Percentiles rank a stretch among this genome's conserved stretches.
Evolutionary conservation across 192 early-diverging fungal genomes (phyloP).

Genomic region (Coemansia sp.): DNA sequence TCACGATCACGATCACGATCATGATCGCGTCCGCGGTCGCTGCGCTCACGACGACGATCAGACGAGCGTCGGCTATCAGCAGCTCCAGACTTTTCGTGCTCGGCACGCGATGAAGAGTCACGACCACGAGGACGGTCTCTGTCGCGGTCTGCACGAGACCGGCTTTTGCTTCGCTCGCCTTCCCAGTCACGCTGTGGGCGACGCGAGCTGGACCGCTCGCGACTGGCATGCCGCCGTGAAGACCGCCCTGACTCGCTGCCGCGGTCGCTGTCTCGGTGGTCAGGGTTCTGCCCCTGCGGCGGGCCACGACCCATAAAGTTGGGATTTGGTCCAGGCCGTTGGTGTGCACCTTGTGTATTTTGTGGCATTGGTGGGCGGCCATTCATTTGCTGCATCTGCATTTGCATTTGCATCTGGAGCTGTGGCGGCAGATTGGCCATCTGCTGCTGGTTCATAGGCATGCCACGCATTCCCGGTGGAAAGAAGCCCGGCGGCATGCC

Average conservation of each 20-base stretch:
- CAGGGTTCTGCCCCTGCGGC: constrained; percentile 9
- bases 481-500: constrained; percentile 40
- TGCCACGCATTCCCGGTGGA: constrained; percentile 40
- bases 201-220: constrained; percentile 29
- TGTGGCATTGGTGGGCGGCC: constrained; percentile 31
- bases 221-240: constrained; percentile 26
- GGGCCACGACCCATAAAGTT: constrained; percentile 16
- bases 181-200: constrained; percentile 32
- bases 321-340: constrained; percentile 17
- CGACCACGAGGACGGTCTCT: constrained; percentile 17
- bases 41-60: constrained; percentile 35
- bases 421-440: constrained; percentile 25
- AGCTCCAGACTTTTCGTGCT: constrained; percentile 14
- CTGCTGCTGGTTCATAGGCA: constrained; percentile 38
- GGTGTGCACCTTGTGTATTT: constrained; percentile 23
- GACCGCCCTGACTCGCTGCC: constrained; percentile 38
- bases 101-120: constrained; percentile 10
- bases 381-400: constrained; percentile 50
- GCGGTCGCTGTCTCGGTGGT: constrained; percentile 29
- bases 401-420: constrained; percentile 37
- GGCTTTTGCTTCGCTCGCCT: constrained; percentile 13
- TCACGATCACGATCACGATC: constrained; percentile 14
- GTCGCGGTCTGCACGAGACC: constrained; percentile 31
- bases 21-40: constrained; percentile 21
- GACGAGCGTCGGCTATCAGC: constrained; percentile 19